A percentile compares a stretch with the other conserved stretches of the same genome.
phyloP scores from a whole-genome alignment of 495 filamentous ascomycete species.

The Trichoderma reesei region DNA sequence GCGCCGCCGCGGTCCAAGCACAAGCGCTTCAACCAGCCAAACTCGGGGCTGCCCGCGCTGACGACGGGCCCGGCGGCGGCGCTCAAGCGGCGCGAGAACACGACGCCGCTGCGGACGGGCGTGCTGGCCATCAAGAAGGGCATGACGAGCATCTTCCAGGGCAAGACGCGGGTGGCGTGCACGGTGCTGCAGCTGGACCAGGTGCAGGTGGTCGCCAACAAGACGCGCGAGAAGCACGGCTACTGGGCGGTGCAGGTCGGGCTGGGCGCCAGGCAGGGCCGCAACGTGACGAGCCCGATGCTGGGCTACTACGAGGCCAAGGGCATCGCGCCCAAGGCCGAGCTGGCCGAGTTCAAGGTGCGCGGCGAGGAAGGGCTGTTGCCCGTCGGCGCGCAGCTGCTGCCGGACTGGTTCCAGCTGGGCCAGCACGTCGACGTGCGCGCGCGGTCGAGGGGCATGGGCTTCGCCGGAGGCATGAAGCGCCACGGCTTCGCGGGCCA shows the following conservation, averaged over 20 bases:
- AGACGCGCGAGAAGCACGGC: slow-evolving; percentile 69
- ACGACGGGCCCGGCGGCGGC: slow-evolving; percentile 68
- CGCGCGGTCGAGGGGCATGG: slow-evolving; percentile 70
- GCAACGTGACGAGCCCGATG: slow-evolving; percentile 66
- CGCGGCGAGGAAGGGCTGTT: slow-evolving; percentile 62
- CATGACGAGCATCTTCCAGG: slow-evolving; percentile 84
- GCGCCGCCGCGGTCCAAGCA: slow-evolving; percentile 27
- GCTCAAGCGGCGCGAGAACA: slow-evolving; percentile 63
- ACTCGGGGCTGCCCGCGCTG: slow-evolving; percentile 44
- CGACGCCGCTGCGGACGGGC: slow-evolving; percentile 72
- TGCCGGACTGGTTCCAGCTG: slow-evolving; percentile 77
- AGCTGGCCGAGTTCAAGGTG: slow-evolving; percentile 81
- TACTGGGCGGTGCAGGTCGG: slow-evolving; percentile 92
- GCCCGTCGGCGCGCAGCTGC: slow-evolving; percentile 60
- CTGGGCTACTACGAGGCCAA: slow-evolving; percentile 76
- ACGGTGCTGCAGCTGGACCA: slow-evolving; percentile 92
- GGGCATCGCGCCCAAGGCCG: slow-evolving; percentile 69
- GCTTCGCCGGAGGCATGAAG: slow-evolving; percentile 96
- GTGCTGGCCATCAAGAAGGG: slow-evolving; percentile 82
- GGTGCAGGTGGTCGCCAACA: slow-evolving; percentile 76
- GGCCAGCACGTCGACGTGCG: slow-evolving; percentile 86
- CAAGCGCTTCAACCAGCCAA: slow-evolving; percentile 42
- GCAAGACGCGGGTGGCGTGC: slow-evolving; percentile 65
- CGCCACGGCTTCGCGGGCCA: slow-evolving; percentile 79
- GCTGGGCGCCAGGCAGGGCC: slow-evolving; percentile 61